Conservation (phyloP, 768 basidiomycete genomes). For the Tylopilus plumbeoviolaceoides region DNA sequence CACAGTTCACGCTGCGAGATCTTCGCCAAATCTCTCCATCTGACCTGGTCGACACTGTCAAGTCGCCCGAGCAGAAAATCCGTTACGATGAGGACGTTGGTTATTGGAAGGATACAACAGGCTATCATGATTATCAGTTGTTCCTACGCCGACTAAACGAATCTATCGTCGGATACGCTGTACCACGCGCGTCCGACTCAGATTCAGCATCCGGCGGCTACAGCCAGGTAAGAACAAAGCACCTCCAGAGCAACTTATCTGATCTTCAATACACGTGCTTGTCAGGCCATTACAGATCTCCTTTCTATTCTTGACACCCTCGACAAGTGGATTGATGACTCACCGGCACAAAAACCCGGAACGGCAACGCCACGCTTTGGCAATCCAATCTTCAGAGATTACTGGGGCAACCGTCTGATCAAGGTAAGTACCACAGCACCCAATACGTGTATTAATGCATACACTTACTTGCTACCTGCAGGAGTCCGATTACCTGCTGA, state of each 20-base stretch:
- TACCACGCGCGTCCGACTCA: slow-evolving; percentile 36
- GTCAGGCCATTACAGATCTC: slow-evolving; percentile 45
- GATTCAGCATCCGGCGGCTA: not conserved
- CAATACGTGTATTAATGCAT: not conserved
- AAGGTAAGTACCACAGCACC: slow-evolving; percentile 45
- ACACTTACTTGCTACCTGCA: slow-evolving; percentile 24
- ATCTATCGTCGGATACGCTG: slow-evolving; percentile 62
- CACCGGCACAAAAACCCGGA: slow-evolving; percentile 61
- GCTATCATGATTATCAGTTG: slow-evolving; percentile 68
- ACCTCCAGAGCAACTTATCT: not conserved
- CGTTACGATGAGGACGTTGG: slow-evolving; percentile 68
- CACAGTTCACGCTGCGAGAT: slow-evolving; percentile 16
- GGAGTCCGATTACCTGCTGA: slow-evolving; percentile 52
- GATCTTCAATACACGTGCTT: not conserved
- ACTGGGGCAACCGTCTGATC: slow-evolving; percentile 74
- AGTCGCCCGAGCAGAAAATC: slow-evolving; percentile 52
- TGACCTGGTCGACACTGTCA: slow-evolving; percentile 11
- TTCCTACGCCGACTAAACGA: slow-evolving; percentile 78
- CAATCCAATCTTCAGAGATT: slow-evolving; percentile 80
- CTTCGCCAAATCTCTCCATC: slow-evolving; percentile 31
- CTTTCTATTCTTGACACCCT: slow-evolving; percentile 62
- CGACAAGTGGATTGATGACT: slow-evolving; percentile 72
- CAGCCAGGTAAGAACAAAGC: slow-evolving; percentile 19
- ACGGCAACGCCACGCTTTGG: slow-evolving; percentile 75
- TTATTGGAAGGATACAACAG: slow-evolving; percentile 65